Evolutionary conservation across 805 yeast genomes (phyloP).

Genomic region (Hanseniaspora vineae): DNA sequence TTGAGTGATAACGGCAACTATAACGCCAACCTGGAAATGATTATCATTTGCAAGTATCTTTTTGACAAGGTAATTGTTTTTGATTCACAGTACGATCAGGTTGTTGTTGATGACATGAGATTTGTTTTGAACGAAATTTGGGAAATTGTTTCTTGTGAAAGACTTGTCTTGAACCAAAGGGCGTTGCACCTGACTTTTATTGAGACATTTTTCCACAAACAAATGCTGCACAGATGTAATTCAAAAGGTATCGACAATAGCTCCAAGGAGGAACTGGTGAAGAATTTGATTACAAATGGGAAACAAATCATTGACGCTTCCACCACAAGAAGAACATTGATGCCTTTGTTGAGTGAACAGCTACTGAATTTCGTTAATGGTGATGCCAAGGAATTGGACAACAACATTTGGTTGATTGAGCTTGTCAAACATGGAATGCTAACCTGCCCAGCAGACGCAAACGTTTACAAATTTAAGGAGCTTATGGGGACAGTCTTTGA

Average conservation of each 20-base stretch:
- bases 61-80: slow-evolving; percentile 9
- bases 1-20: slow-evolving; percentile 18
- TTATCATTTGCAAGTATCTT: slow-evolving; percentile 10
- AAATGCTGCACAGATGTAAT: slow-evolving; percentile 28
- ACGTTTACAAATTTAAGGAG: slow-evolving; percentile 46
- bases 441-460: slow-evolving; percentile 38
- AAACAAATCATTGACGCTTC: slow-evolving; percentile 35
- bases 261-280: slow-evolving; percentile 7
- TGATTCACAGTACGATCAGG: slow-evolving; percentile 1
- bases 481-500: slow-evolving; percentile 44
- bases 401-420: slow-evolving; percentile 35
- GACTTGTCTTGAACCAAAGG: slow-evolving; percentile 54
- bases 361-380: neutral
- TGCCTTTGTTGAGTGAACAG: slow-evolving; percentile 43
- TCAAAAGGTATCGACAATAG: slow-evolving; percentile 13
- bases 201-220: slow-evolving; percentile 32
- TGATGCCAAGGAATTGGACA: neutral
- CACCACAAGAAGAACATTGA: slow-evolving; percentile 50
- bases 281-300: slow-evolving; percentile 21
- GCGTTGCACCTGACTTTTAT: slow-evolving; percentile 48
- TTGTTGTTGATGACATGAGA: slow-evolving; percentile 16
- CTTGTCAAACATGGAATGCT: slow-evolving; percentile 27
- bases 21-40: slow-evolving; percentile 12
- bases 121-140: slow-evolving; percentile 36
- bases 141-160: slow-evolving; percentile 41